phyloP scores from a whole-genome alignment of 208 protist genomes.

The Wallacemonas sp. region DNA sequence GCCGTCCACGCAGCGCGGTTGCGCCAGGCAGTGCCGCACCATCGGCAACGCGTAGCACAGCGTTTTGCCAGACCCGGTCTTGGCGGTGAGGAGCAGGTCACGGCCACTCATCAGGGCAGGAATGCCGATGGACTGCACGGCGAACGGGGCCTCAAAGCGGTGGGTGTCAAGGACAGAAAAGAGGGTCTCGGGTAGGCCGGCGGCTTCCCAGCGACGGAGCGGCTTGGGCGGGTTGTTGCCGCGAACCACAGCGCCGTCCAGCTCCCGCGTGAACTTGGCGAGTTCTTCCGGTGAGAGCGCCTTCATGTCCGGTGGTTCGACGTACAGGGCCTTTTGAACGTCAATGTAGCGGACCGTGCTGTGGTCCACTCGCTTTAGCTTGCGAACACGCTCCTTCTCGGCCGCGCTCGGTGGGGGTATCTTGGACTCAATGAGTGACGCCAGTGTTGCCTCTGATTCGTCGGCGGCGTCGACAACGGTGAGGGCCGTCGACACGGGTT shows the following conservation, averaged over 20 bases:
- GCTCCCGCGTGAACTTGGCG: conserved; percentile 54
- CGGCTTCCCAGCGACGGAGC: conserved; percentile 77
- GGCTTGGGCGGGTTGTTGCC: conserved; percentile 27
- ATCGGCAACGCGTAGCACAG: conserved; percentile 92
- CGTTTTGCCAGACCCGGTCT: conserved; percentile 96
- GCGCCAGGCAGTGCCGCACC: conserved; percentile 86
- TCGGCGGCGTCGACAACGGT: conserved; percentile 74
- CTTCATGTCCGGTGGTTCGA: conserved; percentile 71
- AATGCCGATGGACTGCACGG: conserved; percentile 81
- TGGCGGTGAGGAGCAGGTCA: conserved; percentile 89
- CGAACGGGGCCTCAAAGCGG: conserved; percentile 76
- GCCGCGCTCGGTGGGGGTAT: conserved; percentile 46
- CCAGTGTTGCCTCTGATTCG: conserved; percentile 62
- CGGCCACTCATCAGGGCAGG: conserved; percentile 87
- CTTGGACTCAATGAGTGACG: conserved; percentile 46
- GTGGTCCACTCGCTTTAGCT: conserved; percentile 79
- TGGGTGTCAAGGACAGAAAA: conserved; percentile 49
- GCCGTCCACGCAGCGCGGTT: conserved; percentile 65
- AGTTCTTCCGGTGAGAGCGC: conserved; percentile 60
- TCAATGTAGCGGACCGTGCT: conserved; percentile 47
- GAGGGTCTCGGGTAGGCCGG: conserved; percentile 77
- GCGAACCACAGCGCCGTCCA: conserved; percentile 83
- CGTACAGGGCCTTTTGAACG: conserved; percentile 86
- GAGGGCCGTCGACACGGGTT: conserved; percentile 68
- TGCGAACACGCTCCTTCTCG: conserved; percentile 68